These are phyloP conservation scores for Rhodotorula sphaerocarpa DNA, from an alignment of 768 basidiomycete genomes.

Conservation along the genomic window DNA sequence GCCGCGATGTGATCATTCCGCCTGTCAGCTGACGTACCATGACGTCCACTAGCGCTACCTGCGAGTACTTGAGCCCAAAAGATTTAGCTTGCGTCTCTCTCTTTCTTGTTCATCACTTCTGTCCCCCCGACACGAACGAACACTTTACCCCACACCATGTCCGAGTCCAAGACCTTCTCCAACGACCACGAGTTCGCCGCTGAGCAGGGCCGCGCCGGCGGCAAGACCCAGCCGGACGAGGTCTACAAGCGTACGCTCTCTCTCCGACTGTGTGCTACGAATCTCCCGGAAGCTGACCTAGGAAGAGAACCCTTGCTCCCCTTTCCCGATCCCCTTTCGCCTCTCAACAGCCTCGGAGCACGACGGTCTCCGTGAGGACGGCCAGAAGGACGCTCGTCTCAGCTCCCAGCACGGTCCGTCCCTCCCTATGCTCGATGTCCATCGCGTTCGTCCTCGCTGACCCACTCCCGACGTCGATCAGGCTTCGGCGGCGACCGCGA, in stretches of 20 bases:
- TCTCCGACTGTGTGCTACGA: background rate
- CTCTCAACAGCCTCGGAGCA: background rate
- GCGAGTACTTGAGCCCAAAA: background rate
- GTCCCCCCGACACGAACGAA: too few species aligned
- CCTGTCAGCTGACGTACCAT: too few species aligned
- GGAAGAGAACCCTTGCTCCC: background rate
- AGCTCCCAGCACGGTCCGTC: slow-evolving; percentile 35
- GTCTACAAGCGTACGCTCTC: slow-evolving; percentile 27
- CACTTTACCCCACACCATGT: background rate
- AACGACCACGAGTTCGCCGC: slow-evolving; percentile 28
- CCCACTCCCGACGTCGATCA: background rate
- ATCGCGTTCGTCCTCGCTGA: background rate
- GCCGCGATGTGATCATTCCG: too few species aligned
- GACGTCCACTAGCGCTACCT: too few species aligned
- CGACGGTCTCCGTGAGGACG: slow-evolving; percentile 23
- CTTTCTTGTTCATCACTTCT: background rate
- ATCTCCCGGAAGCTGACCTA: too few species aligned
- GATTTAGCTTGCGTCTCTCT: background rate
- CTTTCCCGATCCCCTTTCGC: too few species aligned
- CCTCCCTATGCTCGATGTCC: background rate
- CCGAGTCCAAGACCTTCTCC: background rate
- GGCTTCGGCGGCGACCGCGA: slow-evolving; percentile 22
- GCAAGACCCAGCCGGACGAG: slow-evolving; percentile 23
- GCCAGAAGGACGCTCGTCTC: slow-evolving; percentile 41
- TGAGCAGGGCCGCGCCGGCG: slow-evolving; percentile 42